Conservation (phyloP, 768 basidiomycete genomes). For the Suillus cothurnatus region DNA sequence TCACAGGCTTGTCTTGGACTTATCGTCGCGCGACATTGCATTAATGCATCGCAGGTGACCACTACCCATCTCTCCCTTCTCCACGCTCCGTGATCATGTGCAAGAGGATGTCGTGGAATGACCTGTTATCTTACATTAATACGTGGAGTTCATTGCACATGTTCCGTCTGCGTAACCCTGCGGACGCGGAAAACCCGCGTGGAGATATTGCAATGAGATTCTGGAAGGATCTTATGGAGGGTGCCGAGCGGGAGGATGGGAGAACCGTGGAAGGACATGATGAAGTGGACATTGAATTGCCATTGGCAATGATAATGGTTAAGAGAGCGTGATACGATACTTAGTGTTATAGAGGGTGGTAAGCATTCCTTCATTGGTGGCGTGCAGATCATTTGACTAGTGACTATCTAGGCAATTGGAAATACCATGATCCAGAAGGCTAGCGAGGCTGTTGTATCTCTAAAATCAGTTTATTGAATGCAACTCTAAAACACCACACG, state of each 20-base stretch:
- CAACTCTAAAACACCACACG: neutral
- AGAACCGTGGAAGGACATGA: conserved; percentile 25
- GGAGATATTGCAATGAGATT: conserved; percentile 70
- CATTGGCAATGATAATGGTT: conserved; percentile 32
- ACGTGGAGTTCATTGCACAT: conserved; percentile 73
- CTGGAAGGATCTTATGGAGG: conserved; percentile 54
- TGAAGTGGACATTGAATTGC: conserved; percentile 44
- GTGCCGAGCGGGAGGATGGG: conserved; percentile 28
- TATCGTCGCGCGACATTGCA: neutral
- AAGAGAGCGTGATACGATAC: conserved; percentile 6
- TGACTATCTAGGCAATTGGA: neutral
- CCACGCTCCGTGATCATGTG: conserved; percentile 50
- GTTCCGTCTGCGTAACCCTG: conserved; percentile 63
- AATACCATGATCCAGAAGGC: neutral
- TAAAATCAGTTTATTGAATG: neutral
- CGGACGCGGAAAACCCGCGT: conserved; percentile 48
- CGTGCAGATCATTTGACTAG: neutral
- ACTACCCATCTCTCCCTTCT: conserved; percentile 41
- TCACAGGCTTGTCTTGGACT: conserved; percentile 47
- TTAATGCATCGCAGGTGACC: conserved; percentile 34
- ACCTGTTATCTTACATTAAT: conserved; percentile 65
- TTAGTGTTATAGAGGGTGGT: neutral
- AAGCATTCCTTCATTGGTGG: neutral
- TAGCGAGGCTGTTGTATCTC: neutral
- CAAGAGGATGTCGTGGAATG: conserved; percentile 63